phyloP scores from a whole-genome alignment of 73 alveolate species.

The Paramecium tetraurelia region DNA sequence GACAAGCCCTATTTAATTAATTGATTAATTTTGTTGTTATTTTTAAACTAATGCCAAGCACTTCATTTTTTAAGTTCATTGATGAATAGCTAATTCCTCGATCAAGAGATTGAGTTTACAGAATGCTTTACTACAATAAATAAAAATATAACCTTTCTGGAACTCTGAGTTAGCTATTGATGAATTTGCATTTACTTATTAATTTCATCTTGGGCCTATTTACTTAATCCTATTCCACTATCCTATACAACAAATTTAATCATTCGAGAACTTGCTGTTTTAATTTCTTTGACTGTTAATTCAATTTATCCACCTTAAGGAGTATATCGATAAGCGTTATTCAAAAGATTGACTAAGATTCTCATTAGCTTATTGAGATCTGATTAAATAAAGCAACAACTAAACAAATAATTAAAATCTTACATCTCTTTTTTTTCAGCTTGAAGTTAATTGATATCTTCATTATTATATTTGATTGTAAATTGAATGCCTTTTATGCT shows the following conservation, averaged over 20 bases:
- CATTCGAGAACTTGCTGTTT: neutral
- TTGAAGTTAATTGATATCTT: neutral
- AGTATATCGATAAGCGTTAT: slow-evolving; percentile 41
- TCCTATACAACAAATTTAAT: neutral
- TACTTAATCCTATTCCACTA: neutral
- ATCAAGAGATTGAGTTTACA: neutral
- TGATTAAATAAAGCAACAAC: neutral
- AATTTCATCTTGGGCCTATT: neutral
- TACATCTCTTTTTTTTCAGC: neutral
- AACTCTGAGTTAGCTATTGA: neutral
- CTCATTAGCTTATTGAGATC: neutral
- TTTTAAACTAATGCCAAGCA: slow-evolving; percentile 8
- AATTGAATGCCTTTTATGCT: neutral
- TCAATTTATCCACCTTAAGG: slow-evolving; percentile 11
- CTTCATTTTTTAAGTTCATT: neutral
- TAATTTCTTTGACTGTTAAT: neutral
- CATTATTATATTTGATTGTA: neutral
- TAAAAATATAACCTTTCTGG: neutral
- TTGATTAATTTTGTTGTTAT: slow-evolving; percentile 18
- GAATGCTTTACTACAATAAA: neutral
- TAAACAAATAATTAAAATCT: neutral
- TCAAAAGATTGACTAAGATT: neutral
- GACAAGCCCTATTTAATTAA: neutral
- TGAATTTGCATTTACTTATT: neutral
- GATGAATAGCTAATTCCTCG: neutral